Base-by-base conservation (phyloP, 192 early-diverging fungal species). In the Coemansia sp. region DNA sequence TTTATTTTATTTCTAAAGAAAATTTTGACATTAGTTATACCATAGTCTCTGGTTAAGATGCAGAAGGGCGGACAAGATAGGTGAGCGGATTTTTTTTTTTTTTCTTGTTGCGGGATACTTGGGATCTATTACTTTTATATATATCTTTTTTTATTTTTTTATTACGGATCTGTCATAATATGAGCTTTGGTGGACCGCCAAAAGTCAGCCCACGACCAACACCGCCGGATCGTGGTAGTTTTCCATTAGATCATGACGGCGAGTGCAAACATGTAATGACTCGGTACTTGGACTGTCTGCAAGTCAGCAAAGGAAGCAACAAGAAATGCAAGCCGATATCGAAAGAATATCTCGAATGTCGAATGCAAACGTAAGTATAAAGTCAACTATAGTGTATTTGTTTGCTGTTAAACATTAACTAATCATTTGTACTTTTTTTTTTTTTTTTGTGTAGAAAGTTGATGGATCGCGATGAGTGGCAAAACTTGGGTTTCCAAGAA, bases 211-310 rank as follows among this genome's bases (percentile, higher is more conserved):
- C 92, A 42, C 88, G 86, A 45, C 85, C 85, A 0, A 85, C 85
- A 14, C 91, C 95, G 12, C 95, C 95, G 27, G 90, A 93, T 64
- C 86, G 91, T 32, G 95, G 95, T 51, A 92, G 92, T 66, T 97
- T 97, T 70, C 95, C 94, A 14, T 76, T 97, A 44, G 95, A 97
- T 76, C 89, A 95, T 65, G 88, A 88, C 42, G 92, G 92, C 53
- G 92, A 94, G 68, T 98, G 96, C 77, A 89, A 88, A 60, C 51
- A 80, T 5, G 81, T 88, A n/a, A 93, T 96, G 88, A 88, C 87
- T 65, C 77, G 78, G 19, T 98, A 96, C 67, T 78, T 98, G 23
- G 78, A 74, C 14, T 98, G 96, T 69, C 72, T 98, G 39, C 87
- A 90, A 72, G 70, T 73, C 4, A 90, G 89, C 64, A 87, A 87